Conservation (phyloP, 1,284 basidiomycete species). For the Ustilago hordei region DNA sequence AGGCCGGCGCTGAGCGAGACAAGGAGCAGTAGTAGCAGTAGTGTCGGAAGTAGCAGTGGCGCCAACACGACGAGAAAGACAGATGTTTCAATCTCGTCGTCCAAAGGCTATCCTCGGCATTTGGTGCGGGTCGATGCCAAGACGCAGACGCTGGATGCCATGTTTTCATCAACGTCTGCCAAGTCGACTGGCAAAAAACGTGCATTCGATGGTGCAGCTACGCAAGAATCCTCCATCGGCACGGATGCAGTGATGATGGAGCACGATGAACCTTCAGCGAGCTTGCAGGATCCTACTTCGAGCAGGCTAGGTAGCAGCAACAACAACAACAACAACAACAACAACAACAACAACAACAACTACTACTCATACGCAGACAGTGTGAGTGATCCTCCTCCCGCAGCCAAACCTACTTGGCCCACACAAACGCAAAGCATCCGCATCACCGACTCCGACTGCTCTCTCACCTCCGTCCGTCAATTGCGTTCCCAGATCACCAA, state of each 20-base stretch:
- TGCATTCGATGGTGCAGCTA: constrained; percentile 6
- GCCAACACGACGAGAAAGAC: constrained; percentile 6
- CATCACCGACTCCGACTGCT: constrained; percentile 82
- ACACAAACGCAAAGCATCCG: constrained; percentile 64
- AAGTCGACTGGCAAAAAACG: constrained; percentile 29
- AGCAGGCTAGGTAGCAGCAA: neutral
- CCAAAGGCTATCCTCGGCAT: constrained; percentile 77
- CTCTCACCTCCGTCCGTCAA: constrained; percentile 80
- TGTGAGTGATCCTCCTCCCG: neutral
- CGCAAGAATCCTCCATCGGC: constrained; percentile 2
- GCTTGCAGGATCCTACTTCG: neutral
- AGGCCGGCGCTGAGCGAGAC: constrained; percentile 17
- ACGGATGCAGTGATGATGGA: constrained; percentile 6
- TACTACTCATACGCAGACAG: constrained; percentile 3
- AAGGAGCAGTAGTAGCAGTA: constrained; percentile 32
- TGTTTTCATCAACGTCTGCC: constrained; percentile 33
- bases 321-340: neutral
- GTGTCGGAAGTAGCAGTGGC: constrained; percentile 14
- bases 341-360: neutral
- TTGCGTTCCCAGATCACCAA: constrained; percentile 77
- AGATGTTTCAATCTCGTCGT: constrained; percentile 24
- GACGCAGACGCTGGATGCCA: constrained; percentile 91
- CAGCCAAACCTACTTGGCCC: constrained; percentile 16
- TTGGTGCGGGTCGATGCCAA: constrained; percentile 90
- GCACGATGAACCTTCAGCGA: constrained; percentile 6